Base-by-base conservation (phyloP, 2,329 filamentous ascomycete genomes). In the Trichoderma asperellum region DNA sequence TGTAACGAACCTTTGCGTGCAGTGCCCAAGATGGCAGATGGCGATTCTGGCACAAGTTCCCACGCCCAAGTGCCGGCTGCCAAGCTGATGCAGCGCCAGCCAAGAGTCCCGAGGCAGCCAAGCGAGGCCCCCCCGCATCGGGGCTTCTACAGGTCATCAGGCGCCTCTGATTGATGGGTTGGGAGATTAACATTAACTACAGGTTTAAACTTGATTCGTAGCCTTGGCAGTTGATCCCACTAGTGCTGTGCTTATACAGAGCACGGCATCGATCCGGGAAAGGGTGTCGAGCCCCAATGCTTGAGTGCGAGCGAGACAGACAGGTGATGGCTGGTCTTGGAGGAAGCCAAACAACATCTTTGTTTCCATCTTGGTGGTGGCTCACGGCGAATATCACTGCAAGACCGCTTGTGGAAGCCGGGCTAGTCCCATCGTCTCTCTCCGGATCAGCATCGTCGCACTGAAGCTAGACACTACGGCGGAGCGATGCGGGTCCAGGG, bases 11-110 rank as follows among this genome's bases (percentile, higher is more conserved):
- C 57, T 66, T 55, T 66, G 63, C 53, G 2, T 35, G 35, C 52
- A 43, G 62, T 14, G 27, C 21, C n/a, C 12, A 29, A 49, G 35
- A 43, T 58, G 43, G 53, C 53, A 58, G 63, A 58, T 66, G 63
- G 63, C 63, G 63, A 66, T 49, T 66, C 63, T 58, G 53, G 21
- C 63, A 57, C 27, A 66, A 66, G 53, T 58, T 66, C 63, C 62
- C 63, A 57, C 53, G 53, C 63, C 37, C 57, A 53, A 66, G 37
- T 66, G 63, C 63, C 63, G 63, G 63, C 18, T 35, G 63, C 62
- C 62, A 65, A 65, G 62, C 43, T 53, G 62, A 40, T 29, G 49
- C 61, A 43, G 61, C 40, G 61, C 61, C 61, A 40, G 53, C 52
- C 62, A 65, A 56, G 53, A 24, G 47, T 21, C 11, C 52, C 24